Evolutionary conservation across 106 monocot genomes (phyloP).

Genomic region (Vanilla planifolia): DNA sequence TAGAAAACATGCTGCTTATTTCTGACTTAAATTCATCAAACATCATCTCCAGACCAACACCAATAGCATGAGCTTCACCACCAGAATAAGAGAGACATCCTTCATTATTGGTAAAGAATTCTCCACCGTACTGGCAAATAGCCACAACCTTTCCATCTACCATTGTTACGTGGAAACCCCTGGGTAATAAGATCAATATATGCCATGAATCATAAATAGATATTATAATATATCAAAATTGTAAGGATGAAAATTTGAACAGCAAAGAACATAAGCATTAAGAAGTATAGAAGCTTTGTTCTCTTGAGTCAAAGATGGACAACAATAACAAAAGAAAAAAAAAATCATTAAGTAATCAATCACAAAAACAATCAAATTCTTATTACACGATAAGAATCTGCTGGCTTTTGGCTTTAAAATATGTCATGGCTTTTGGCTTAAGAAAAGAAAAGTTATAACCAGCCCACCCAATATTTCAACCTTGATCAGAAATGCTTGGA

Average conservation of each 20-base stretch:
- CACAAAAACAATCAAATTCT: too few species aligned
- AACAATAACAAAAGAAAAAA: not conserved
- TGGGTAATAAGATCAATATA: too few species aligned
- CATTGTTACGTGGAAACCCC: constrained; percentile 22
- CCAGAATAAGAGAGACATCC: constrained; percentile 71
- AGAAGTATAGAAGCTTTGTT: not conserved
- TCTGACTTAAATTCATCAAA: constrained; percentile 76
- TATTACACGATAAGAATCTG: too few species aligned
- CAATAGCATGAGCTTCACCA: constrained; percentile 92
- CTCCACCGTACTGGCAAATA: constrained; percentile 97
- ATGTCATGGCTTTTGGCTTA: too few species aligned
- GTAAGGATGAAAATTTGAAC: not conserved
- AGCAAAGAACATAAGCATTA: not conserved
- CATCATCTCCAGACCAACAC: constrained; percentile 50
- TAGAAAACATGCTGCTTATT: constrained; percentile 57
- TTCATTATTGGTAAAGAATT: constrained; percentile 52
- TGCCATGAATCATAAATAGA: not conserved
- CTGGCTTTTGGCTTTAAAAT: too few species aligned
- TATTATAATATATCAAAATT: not conserved
- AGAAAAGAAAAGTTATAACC: too few species aligned
- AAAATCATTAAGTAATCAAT: too few species aligned
- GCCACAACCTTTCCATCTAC: constrained; percentile 44
- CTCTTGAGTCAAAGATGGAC: not conserved
- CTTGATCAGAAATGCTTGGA: too few species aligned
- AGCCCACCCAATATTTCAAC: too few species aligned